A percentile compares a stretch with the other conserved stretches of the same genome.
Conservation (phyloP, 495 filamentous ascomycete genomes). For the Aspergillus heteromorphus region DNA sequence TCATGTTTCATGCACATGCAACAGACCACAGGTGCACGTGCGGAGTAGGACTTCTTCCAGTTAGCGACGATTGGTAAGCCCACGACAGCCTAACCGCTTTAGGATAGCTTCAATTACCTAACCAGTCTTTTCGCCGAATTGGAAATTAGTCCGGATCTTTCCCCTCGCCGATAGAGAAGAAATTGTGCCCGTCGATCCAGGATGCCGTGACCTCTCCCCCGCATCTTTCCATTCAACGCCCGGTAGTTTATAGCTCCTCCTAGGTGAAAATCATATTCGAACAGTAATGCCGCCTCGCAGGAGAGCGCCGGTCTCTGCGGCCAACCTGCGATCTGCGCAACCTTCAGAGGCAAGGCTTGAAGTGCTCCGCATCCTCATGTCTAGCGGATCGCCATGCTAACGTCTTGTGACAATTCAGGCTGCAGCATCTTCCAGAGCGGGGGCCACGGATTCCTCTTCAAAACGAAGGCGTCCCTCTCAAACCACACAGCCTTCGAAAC, state of each 20-base stretch:
- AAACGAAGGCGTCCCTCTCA: conserved; percentile 21
- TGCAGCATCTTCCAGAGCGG: conserved; percentile 4
- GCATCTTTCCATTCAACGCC: neutral
- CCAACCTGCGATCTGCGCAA: conserved; percentile 17
- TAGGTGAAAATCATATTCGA: neutral
- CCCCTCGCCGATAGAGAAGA: conserved; percentile 23
- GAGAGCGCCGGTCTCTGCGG: conserved; percentile 17
- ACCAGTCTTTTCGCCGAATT: conserved; percentile 11
- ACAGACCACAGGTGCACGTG: neutral
- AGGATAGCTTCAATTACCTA: conserved; percentile 17
- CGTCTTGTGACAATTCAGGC: conserved; percentile 9
- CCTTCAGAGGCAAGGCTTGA: conserved; percentile 19
- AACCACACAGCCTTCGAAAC: conserved; percentile 9
- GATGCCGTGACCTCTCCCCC: conserved; percentile 6
- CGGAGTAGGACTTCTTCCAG: neutral
- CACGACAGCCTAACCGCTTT: conserved; percentile 4
- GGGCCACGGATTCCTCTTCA: conserved; percentile 7
- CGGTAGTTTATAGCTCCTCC: neutral
- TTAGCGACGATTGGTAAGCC: conserved; percentile 7
- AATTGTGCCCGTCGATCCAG: conserved; percentile 15
- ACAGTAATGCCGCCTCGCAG: conserved; percentile 24
- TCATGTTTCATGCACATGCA: neutral
- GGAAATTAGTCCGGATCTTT: conserved; percentile 19
- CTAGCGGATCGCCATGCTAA: conserved; percentile 1
- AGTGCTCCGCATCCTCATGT: conserved; percentile 14